phyloP scores from a whole-genome alignment of 495 filamentous ascomycete genomes.

The Aspergillus saccharolyticus region DNA sequence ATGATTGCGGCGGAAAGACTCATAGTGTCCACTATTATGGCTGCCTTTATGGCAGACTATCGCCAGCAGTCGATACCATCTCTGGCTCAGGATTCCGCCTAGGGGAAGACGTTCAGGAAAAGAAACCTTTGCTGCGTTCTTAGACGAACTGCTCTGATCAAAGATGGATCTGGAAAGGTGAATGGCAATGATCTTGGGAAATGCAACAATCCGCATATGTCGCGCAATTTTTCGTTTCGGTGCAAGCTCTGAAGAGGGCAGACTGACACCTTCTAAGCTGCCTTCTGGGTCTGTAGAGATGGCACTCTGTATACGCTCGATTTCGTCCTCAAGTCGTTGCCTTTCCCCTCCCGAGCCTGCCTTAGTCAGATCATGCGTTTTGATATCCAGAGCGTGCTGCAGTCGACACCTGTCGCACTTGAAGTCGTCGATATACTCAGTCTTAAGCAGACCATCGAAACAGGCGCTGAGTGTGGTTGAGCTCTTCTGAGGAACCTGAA shows the following conservation, averaged over 20 bases:
- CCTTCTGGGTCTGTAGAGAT: constrained; percentile 74
- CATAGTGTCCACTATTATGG: constrained; percentile 95
- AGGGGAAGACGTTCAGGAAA: constrained; percentile 83
- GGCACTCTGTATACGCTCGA: constrained; percentile 52
- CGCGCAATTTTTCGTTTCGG: constrained; percentile 81
- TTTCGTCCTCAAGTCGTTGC: constrained; percentile 49
- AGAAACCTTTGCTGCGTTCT: constrained; percentile 88
- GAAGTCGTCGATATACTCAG: constrained; percentile 94
- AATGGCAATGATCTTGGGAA: constrained; percentile 84
- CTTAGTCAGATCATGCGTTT: constrained; percentile 45
- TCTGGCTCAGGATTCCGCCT: constrained; percentile 71
- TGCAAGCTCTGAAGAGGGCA: constrained; percentile 68
- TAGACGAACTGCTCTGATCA: constrained; percentile 71
- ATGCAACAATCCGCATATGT: constrained; percentile 76
- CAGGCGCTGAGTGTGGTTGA: constrained; percentile 65
- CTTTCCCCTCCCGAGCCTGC: constrained; percentile 43
- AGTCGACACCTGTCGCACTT: constrained; percentile 89
- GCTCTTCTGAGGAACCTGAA: constrained; percentile 80
- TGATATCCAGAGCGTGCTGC: constrained; percentile 61
- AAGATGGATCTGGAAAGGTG: constrained; percentile 92
- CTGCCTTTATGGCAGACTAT: constrained; percentile 93
- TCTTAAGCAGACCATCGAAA: constrained; percentile 91
- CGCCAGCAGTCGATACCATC: constrained; percentile 77
- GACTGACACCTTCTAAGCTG: constrained; percentile 59
- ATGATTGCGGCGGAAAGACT: constrained; percentile 89